Evolutionary conservation across 148 eudicot species (phyloP).

Genomic region (Vaccinium darrowii): DNA sequence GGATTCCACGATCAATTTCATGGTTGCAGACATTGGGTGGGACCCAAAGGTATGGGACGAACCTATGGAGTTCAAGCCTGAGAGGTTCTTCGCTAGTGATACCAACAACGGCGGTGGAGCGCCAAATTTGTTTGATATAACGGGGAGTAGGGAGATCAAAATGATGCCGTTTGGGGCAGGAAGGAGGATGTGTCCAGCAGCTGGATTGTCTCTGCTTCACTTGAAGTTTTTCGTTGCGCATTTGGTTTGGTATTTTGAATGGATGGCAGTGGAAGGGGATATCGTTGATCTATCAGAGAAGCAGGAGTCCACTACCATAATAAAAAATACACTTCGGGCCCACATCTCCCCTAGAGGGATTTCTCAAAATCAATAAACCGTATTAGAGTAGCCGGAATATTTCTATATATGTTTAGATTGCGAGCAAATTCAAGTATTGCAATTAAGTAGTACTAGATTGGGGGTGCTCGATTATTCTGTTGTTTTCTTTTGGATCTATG

Average conservation of each 20-base stretch:
- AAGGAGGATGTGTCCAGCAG: constrained; percentile 56
- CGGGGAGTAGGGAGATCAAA: constrained; percentile 56
- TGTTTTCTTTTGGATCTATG: no score
- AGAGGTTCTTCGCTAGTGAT: constrained; percentile 40
- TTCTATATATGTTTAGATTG: no score
- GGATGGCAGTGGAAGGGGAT: constrained; percentile 38
- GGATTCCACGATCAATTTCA: neutral
- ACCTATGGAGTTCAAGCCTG: constrained; percentile 60
- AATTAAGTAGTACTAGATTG: no score
- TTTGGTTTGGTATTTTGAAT: constrained; percentile 58
- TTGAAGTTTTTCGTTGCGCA: constrained; percentile 65
- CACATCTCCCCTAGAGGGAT: constrained; percentile 35
- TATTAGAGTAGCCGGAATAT: no score
- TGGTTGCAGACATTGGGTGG: constrained; percentile 44
- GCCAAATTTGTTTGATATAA: constrained; percentile 35
- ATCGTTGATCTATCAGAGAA: constrained; percentile 58
- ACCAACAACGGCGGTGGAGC: neutral
- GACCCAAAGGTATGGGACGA: constrained; percentile 63
- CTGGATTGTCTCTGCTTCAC: constrained; percentile 51
- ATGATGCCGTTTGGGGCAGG: constrained; percentile 80
- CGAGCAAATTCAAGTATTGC: no score
- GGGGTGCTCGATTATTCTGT: no score
- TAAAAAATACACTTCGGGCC: constrained; percentile 56
- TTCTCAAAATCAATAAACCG: neutral
- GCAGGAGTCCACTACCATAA: constrained; percentile 45